Conservation (phyloP, 2,329 filamentous ascomycete species). For the Fusarium sp. region DNA sequence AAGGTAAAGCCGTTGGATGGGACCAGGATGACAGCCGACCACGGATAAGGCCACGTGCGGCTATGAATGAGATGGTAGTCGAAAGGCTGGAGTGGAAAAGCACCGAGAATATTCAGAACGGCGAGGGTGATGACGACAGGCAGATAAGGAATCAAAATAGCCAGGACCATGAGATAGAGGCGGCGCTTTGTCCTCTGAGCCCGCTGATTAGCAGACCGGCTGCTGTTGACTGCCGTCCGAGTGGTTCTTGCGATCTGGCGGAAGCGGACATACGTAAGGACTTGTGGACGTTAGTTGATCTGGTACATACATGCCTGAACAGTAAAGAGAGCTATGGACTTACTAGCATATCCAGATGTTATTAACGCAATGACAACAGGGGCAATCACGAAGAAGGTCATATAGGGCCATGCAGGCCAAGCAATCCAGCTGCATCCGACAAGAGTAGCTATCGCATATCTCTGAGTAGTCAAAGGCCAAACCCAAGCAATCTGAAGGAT, state of each 20-base stretch:
- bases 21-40: constrained; percentile 61
- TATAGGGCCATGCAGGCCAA: constrained; percentile 60
- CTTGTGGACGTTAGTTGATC: constrained; percentile 44
- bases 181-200: constrained; percentile 63
- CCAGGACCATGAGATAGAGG: constrained; percentile 67
- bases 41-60: constrained; percentile 54
- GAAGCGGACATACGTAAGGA: constrained; percentile 62
- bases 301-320: neutral
- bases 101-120: constrained; percentile 55
- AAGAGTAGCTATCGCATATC: constrained; percentile 64
- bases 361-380: constrained; percentile 58
- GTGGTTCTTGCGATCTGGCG: constrained; percentile 59
- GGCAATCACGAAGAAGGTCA: constrained; percentile 63
- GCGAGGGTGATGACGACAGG: constrained; percentile 60
- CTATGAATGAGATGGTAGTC: constrained; percentile 59
- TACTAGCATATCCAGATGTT: constrained; percentile 63
- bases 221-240: constrained; percentile 55
- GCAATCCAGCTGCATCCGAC: constrained; percentile 62
- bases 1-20: constrained; percentile 57
- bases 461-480: constrained; percentile 60
- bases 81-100: constrained; percentile 52
- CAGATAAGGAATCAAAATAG: constrained; percentile 64
- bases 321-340: constrained; percentile 45
- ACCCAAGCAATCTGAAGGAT: constrained; percentile 62
- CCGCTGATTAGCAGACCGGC: constrained; percentile 56